Evolutionary conservation across 139 green algal genomes (phyloP).

Genomic region (Ettlia oleoabundans): DNA sequence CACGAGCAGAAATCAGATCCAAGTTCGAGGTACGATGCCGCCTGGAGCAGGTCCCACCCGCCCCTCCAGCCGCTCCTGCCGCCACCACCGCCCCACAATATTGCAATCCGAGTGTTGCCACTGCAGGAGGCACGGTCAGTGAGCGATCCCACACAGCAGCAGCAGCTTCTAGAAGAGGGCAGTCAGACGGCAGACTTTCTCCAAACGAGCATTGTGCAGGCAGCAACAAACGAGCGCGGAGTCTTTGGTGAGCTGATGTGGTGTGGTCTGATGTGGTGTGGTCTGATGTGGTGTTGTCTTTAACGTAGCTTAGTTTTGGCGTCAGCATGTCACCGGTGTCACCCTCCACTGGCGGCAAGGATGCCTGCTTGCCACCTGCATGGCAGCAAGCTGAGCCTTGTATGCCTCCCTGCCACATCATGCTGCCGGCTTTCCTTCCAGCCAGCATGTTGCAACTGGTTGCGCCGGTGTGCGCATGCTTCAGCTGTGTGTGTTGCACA

Average conservation of each 20-base stretch:
- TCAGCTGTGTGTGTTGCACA: neutral
- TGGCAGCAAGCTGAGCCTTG: no score
- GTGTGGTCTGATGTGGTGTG: neutral
- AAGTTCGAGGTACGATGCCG: constrained; percentile 33
- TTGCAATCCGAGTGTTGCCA: neutral
- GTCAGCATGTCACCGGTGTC: no score
- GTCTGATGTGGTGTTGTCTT: neutral
- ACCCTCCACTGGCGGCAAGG: no score
- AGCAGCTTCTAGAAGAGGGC: constrained; percentile 34
- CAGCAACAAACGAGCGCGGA: constrained; percentile 34
- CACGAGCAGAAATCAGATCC: constrained; percentile 22
- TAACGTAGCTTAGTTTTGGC: neutral
- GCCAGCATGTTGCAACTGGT: no score
- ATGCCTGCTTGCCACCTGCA: no score
- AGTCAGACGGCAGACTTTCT: constrained; percentile 36
- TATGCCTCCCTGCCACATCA: no score
- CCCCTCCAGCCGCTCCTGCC: neutral
- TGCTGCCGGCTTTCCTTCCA: no score
- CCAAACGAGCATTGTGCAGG: constrained; percentile 38
- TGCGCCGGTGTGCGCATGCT: neutral
- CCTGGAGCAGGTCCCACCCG: neutral
- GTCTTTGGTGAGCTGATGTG: constrained; percentile 35
- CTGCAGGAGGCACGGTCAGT: constrained; percentile 16
- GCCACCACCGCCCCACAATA: neutral
- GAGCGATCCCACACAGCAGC: constrained; percentile 6